Conservation (phyloP, 2,329 filamentous ascomycete species). For the Xylaria sp. region DNA sequence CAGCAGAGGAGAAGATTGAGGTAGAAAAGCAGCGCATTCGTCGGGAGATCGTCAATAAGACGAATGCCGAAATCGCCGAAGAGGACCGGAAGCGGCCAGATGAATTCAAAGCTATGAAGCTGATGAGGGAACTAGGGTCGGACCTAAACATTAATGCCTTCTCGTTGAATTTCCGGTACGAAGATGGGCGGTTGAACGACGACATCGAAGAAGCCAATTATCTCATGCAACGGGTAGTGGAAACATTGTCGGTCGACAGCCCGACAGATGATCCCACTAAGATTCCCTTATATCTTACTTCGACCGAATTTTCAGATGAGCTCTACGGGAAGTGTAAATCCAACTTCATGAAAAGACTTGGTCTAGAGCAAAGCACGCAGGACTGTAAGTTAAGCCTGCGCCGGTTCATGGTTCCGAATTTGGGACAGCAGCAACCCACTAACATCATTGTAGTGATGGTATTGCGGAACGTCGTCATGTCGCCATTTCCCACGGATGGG, state of each 20-base stretch:
- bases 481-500: slow-evolving; percentile 48
- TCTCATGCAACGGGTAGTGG: slow-evolving; percentile 51
- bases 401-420: not conserved
- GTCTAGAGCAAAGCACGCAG: slow-evolving; percentile 40
- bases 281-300: slow-evolving; percentile 53
- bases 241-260: slow-evolving; percentile 49
- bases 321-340: slow-evolving; percentile 49
- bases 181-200: slow-evolving; percentile 47
- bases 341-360: slow-evolving; percentile 50
- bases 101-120: slow-evolving; percentile 43
- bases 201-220: slow-evolving; percentile 56
- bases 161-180: slow-evolving; percentile 49
- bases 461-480: slow-evolving; percentile 56
- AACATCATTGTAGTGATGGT: slow-evolving; percentile 43
- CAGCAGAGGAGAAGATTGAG: slow-evolving; percentile 39
- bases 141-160: slow-evolving; percentile 56
- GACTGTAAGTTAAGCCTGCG: slow-evolving; percentile 30
- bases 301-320: slow-evolving; percentile 48
- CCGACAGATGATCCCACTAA: slow-evolving; percentile 46
- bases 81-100: slow-evolving; percentile 36
- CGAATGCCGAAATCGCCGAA: slow-evolving; percentile 45
- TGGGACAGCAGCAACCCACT: not conserved
- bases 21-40: slow-evolving; percentile 48
- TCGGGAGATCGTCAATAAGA: slow-evolving; percentile 45
- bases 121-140: slow-evolving; percentile 50